phyloP scores from a whole-genome alignment of 257 asterid species.

The Solanum commersonii region DNA sequence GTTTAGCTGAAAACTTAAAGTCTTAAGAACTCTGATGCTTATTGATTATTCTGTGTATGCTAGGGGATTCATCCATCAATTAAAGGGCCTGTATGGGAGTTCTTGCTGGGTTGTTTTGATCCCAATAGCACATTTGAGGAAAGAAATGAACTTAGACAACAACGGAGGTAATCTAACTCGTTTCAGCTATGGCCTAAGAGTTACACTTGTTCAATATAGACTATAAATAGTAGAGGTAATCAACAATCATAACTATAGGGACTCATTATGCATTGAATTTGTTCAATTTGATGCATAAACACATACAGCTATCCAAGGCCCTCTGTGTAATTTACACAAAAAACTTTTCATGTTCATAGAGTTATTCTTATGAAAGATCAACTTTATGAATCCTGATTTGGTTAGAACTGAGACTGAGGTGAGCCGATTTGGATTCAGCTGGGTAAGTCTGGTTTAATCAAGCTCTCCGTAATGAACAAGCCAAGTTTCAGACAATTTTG shows the following conservation, averaged over 20 bases:
- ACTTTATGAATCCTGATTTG: neutral
- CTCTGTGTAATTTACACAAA: neutral
- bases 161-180: constrained; percentile 46
- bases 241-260: neutral
- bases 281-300: neutral
- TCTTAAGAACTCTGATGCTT: neutral
- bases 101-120: constrained; percentile 88
- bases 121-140: constrained; percentile 70
- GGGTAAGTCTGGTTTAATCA: neutral
- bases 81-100: constrained; percentile 94
- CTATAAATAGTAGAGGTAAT: neutral
- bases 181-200: neutral
- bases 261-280: neutral
- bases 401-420: neutral
- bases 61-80: constrained; percentile 93
- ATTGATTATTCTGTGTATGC: constrained; percentile 1
- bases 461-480: neutral
- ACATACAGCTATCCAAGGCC: neutral
- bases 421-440: neutral
- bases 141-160: constrained; percentile 56
- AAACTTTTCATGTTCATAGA: neutral
- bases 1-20: neutral
- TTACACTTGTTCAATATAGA: neutral
- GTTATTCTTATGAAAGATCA: neutral
- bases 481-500: neutral